phyloP scores from a whole-genome alignment of 768 basidiomycete genomes.

The Mycena sanguinolenta region DNA sequence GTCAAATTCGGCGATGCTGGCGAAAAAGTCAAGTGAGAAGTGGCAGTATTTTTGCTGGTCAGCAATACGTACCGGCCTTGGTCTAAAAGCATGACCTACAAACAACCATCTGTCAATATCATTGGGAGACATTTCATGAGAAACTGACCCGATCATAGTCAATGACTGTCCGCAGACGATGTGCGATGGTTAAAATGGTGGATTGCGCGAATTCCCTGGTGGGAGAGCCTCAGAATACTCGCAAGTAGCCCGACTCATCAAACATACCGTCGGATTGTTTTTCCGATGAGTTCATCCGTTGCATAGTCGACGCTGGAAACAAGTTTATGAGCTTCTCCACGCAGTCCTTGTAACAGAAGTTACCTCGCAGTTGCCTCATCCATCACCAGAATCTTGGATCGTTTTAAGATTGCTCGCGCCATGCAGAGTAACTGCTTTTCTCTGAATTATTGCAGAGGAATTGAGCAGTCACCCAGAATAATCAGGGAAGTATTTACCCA shows the following conservation, averaged over 20 bases:
- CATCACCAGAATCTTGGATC: conserved; percentile 85
- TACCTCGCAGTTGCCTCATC: conserved; percentile 86
- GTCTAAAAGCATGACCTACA: conserved; percentile 82
- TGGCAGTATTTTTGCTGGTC: neutral
- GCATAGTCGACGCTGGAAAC: conserved; percentile 26
- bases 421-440: conserved; percentile 90
- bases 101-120: neutral
- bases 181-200: conserved; percentile 88
- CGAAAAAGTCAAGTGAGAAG: conserved; percentile 9
- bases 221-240: neutral
- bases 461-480: neutral
- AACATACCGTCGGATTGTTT: conserved; percentile 83
- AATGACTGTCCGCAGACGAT: conserved; percentile 83
- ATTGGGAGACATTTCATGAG: neutral
- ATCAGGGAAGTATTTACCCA: conserved; percentile 62
- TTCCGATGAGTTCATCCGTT: conserved; percentile 88
- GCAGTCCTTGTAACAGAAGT: neutral
- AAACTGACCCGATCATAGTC: conserved; percentile 83
- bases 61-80: conserved; percentile 66
- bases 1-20: conserved; percentile 42
- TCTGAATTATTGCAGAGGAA: conserved; percentile 43
- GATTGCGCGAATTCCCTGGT: conserved; percentile 81
- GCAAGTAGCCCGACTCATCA: neutral
- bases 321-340: neutral
- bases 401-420: conserved; percentile 87